These are phyloP conservation scores for Leccinum subtestaceum DNA, from an alignment of 768 basidiomycete species.

Conservation along the genomic window DNA sequence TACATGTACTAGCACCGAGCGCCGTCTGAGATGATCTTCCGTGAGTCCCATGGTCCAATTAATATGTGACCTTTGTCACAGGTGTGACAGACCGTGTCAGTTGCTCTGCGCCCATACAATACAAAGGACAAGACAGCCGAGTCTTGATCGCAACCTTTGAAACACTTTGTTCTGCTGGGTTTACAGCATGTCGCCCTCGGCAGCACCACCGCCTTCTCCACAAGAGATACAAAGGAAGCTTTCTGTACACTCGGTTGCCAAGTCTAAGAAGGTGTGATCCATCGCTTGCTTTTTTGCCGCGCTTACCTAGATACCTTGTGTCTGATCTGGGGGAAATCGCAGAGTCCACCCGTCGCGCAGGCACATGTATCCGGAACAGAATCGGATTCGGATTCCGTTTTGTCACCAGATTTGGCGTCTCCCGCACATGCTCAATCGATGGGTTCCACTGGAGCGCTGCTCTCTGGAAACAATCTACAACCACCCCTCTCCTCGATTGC, in stretches of 20 bases:
- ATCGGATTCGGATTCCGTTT: constrained; percentile 80
- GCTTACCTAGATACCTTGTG: constrained; percentile 1
- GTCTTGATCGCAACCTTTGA: constrained; percentile 16
- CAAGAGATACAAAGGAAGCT: constrained; percentile 87
- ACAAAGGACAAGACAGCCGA: background rate
- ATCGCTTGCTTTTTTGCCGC: background rate
- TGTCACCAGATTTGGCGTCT: constrained; percentile 51
- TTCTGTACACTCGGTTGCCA: constrained; percentile 65
- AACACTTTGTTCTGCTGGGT: constrained; percentile 6
- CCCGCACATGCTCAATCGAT: constrained; percentile 37
- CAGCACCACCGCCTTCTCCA: constrained; percentile 65
- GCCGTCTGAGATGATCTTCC: constrained; percentile 5
- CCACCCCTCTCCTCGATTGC: constrained; percentile 75
- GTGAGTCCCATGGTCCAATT: background rate
- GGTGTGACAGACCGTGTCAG: constrained; percentile 22
- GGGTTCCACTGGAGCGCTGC: constrained; percentile 27
- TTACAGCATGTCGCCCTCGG: constrained; percentile 26
- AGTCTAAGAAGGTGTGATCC: constrained; percentile 45
- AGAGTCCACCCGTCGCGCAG: constrained; percentile 31
- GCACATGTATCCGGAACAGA: constrained; percentile 67
- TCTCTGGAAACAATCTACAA: constrained; percentile 35
- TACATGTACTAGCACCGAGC: constrained; percentile 4
- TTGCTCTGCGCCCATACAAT: constrained; percentile 8
- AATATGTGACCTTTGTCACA: constrained; percentile 22
- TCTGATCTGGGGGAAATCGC: constrained; percentile 19